Base-by-base conservation (phyloP, 306 rosid species). In the Trichosanthes truncata region DNA sequence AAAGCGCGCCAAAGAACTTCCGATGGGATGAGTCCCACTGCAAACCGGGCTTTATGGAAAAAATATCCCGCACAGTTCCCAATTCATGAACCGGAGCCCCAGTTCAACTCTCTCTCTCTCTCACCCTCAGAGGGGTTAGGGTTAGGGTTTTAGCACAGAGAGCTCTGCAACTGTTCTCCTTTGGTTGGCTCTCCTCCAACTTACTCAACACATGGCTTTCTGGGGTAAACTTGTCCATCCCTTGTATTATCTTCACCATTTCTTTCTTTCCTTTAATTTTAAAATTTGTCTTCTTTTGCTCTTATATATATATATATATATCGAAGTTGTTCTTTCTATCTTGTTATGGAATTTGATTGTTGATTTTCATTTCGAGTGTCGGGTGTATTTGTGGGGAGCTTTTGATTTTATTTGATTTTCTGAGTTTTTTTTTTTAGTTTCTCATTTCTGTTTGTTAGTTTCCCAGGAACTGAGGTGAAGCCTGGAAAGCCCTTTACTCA, bases 401-500 rank as follows among this genome's bases (percentile, higher is more conserved):
- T 67, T 41, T 68, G 18, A 5, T 60, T 60, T 62, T 43, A 33
- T 33, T 63, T 14, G 10, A 68, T 23, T 68, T 41, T 12, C 35
- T 23, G 14, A 33, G 26, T 46, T 59, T 83, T 9, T 9, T 9
- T 9, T 20, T 43, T 45, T 23, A 45, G 59, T 75, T 63, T 13
- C 33, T 82, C 1, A 69, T 55, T 80, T 74, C 55, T 60, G 7
- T 29, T 40, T 74, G 68, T 7, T 3, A 75, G 68, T 74, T 48
- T 80, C 46, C 15, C 83, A 89, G 98, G 97, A 55, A 85, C 87
- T 13, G 98, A 92, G 86, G 91, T 94, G 49, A 94, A 92, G 85
- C 89, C 97, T 9, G 98, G 93, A 66, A 94, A 86, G 78, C 96
- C 97, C 36, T 88, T 88, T 21, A 82, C 88, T 66, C 93, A 88